Evolutionary conservation across 805 yeast genomes (phyloP).

Genomic region (Blastobotrys peoriensis): DNA sequence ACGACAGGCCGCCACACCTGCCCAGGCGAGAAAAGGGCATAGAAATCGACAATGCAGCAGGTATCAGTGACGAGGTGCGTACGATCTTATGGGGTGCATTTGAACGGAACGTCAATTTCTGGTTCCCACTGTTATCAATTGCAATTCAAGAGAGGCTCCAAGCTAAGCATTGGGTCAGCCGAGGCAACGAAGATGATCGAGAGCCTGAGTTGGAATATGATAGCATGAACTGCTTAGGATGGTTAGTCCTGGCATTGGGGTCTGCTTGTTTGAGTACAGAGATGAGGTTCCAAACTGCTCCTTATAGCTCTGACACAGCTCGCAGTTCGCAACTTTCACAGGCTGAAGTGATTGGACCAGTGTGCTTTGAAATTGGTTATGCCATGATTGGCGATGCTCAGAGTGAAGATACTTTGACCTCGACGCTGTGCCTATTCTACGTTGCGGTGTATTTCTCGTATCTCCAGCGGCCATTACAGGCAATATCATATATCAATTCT

Average conservation of each 20-base stretch:
- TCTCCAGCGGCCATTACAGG: conserved; percentile 12
- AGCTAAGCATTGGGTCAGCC: no score
- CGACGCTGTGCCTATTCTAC: conserved; percentile 11
- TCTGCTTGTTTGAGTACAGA: conserved; percentile 8
- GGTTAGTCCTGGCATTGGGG: conserved; percentile 8
- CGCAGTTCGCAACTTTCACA: no score
- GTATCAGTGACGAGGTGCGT: background rate
- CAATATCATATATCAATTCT: conserved; percentile 8
- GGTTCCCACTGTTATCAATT: conserved; percentile 11
- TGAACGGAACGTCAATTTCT: conserved; percentile 12
- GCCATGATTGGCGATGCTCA: conserved; percentile 6
- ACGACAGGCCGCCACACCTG: no score
- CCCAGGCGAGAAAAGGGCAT: background rate
- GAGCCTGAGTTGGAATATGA: background rate
- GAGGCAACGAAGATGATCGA: no score
- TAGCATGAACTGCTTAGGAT: conserved; percentile 3
- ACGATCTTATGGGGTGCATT: conserved; percentile 6
- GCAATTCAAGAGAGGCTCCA: conserved; percentile 2
- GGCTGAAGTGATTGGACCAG: background rate
- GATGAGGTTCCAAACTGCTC: background rate
- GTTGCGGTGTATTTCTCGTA: conserved; percentile 11
- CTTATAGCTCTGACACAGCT: background rate
- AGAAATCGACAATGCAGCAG: background rate
- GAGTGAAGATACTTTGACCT: conserved; percentile 4
- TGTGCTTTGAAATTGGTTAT: conserved; percentile 6